Percentiles rank a stretch among this genome's conserved stretches.
Conservation (phyloP, 257 asterid species). For the Plectranthus barbatus region DNA sequence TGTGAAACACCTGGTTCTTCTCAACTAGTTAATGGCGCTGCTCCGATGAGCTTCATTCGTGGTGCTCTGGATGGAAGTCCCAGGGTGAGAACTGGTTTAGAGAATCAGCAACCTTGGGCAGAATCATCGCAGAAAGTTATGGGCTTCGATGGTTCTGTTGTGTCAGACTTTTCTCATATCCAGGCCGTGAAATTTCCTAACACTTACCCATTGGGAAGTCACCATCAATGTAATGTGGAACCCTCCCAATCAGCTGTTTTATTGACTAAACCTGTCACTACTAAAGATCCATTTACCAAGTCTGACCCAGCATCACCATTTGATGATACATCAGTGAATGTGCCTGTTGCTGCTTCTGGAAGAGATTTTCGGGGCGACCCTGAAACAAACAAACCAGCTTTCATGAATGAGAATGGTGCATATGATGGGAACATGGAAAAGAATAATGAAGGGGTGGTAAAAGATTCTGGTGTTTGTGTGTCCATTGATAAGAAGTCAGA, state of each 20-base stretch:
- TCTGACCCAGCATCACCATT: constrained; percentile 26
- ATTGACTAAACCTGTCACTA: constrained; percentile 21
- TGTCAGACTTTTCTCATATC: constrained; percentile 46
- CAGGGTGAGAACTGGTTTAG: constrained; percentile 44
- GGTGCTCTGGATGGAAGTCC: constrained; percentile 49
- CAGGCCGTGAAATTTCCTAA: constrained; percentile 33
- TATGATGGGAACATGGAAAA: constrained; percentile 27
- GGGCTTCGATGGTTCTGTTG: constrained; percentile 39
- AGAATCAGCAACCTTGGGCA: constrained; percentile 51
- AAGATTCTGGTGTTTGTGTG: constrained; percentile 25
- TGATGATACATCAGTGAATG: constrained; percentile 25
- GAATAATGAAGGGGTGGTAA: constrained; percentile 17
- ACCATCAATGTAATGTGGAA: constrained; percentile 27
- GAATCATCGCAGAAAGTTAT: constrained; percentile 48
- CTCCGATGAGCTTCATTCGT: constrained; percentile 44
- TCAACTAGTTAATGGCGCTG: constrained; percentile 53
- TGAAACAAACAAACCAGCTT: constrained; percentile 18
- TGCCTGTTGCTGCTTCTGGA: constrained; percentile 22
- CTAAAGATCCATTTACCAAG: constrained; percentile 17
- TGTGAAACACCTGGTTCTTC: constrained; percentile 47
- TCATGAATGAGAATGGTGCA: constrained; percentile 15
- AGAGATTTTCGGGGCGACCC: constrained; percentile 16
- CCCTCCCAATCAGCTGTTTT: constrained; percentile 26
- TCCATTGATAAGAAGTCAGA: constrained; percentile 19
- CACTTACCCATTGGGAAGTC: constrained; percentile 33